These are phyloP conservation scores for Kokia cookei DNA, from an alignment of 441 rosid genomes.

Conservation along the genomic window DNA sequence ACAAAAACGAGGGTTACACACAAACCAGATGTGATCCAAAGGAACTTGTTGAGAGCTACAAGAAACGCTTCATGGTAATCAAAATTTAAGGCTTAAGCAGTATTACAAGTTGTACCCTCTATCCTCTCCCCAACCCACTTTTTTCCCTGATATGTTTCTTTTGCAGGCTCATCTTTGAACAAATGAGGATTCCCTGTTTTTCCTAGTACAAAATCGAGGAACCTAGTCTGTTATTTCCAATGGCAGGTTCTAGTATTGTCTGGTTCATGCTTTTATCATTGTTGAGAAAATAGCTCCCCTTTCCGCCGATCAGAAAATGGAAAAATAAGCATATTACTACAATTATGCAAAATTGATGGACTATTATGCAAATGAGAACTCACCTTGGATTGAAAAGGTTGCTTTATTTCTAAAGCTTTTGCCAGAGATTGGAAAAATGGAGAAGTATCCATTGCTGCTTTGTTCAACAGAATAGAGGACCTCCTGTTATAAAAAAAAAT, in stretches of 20 bases:
- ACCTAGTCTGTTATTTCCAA: not conserved
- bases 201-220: not conserved
- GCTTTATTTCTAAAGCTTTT: not conserved
- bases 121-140: not conserved
- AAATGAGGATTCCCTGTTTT: not conserved
- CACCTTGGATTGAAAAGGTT: not conserved
- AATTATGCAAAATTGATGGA: not conserved
- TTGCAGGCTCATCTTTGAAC: slow-evolving; percentile 19
- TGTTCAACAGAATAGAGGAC: not conserved
- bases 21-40: slow-evolving; percentile 56
- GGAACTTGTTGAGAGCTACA: slow-evolving; percentile 57
- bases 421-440: not conserved
- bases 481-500: not conserved
- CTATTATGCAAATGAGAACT: not conserved
- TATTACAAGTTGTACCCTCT: not conserved
- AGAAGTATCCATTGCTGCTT: not conserved
- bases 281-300: not conserved
- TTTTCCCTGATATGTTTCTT: not conserved
- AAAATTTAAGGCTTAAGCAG: not conserved
- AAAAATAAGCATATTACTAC: not conserved
- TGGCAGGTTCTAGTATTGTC: not conserved
- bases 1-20: slow-evolving; percentile 54
- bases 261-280: not conserved
- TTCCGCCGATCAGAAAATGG: not conserved
- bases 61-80: slow-evolving; percentile 41